Conservation (phyloP, 2,329 filamentous ascomycete species). For the Trichoderma sp. region DNA sequence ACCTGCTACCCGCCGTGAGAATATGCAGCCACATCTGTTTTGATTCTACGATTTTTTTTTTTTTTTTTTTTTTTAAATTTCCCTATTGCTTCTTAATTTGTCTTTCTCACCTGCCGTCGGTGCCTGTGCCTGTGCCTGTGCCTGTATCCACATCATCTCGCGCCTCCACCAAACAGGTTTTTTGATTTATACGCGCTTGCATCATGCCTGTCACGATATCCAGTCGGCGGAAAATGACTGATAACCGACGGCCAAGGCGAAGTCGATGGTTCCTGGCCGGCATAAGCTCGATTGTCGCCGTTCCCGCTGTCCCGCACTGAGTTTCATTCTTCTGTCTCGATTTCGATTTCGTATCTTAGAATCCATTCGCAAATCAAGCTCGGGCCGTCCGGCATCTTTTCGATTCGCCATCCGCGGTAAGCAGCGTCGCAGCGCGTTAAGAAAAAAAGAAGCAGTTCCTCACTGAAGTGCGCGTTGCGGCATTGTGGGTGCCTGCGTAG, state of each 20-base stretch:
- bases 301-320: not conserved
- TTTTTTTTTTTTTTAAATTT: not conserved
- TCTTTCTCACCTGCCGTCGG: not conserved
- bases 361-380: not conserved
- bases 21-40: not conserved
- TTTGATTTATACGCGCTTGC: not conserved
- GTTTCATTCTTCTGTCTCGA: not conserved
- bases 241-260: not conserved
- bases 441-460: not conserved
- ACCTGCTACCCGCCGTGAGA: not conserved
- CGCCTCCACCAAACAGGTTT: not conserved
- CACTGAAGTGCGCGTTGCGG: not conserved
- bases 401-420: not conserved
- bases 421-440: conserved; percentile 5
- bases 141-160: conserved; percentile 9
- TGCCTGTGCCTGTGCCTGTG: not conserved
- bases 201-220: not conserved
- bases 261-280: conserved; percentile 15
- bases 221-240: not conserved
- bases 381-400: not conserved
- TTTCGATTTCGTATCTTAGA: not conserved
- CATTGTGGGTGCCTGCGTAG: conserved; percentile 9
- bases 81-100: not conserved
- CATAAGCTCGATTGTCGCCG: not conserved
- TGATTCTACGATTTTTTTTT: not conserved